Evolutionary conservation across 805 yeast genomes (phyloP).

Genomic region (Priceomyces medius): DNA sequence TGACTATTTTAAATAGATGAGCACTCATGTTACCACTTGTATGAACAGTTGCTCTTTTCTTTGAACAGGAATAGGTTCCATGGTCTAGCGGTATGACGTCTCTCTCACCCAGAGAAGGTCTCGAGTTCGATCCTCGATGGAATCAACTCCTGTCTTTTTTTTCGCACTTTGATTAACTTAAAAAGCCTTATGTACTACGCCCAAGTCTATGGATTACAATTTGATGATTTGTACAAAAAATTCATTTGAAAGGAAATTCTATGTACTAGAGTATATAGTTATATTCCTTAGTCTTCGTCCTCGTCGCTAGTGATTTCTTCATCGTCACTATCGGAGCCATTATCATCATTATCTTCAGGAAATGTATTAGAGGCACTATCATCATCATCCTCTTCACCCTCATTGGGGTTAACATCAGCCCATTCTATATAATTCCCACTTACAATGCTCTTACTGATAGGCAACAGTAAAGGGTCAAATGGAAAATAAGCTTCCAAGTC

Average conservation of each 20-base stretch:
- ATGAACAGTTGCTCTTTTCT: background rate
- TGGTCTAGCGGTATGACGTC: conserved; percentile 35
- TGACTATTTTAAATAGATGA: no score
- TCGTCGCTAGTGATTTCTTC: conserved; percentile 24
- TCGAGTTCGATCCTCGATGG: conserved; percentile 35
- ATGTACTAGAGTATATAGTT: background rate
- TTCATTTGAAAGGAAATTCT: background rate
- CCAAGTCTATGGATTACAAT: background rate
- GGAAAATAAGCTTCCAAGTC: conserved; percentile 96
- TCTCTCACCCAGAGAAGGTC: conserved; percentile 32
- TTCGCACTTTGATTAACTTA: background rate
- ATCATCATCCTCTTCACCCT: conserved; percentile 62
- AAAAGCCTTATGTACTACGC: background rate
- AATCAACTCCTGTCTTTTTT: conserved; percentile 14
- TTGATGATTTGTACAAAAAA: background rate
- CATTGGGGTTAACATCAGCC: conserved; percentile 50
- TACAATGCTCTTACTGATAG: conserved; percentile 55
- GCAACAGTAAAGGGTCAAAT: conserved; percentile 84
- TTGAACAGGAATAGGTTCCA: conserved; percentile 16
- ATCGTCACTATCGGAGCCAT: conserved; percentile 21
- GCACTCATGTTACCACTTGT: no score
- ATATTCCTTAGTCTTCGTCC: conserved; percentile 10
- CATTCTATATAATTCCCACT: conserved; percentile 67
- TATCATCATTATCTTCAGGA: conserved; percentile 25
- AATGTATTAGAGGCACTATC: conserved; percentile 26